Conservation (phyloP, 2,329 filamentous ascomycete species). For the Ustulina deusta region DNA sequence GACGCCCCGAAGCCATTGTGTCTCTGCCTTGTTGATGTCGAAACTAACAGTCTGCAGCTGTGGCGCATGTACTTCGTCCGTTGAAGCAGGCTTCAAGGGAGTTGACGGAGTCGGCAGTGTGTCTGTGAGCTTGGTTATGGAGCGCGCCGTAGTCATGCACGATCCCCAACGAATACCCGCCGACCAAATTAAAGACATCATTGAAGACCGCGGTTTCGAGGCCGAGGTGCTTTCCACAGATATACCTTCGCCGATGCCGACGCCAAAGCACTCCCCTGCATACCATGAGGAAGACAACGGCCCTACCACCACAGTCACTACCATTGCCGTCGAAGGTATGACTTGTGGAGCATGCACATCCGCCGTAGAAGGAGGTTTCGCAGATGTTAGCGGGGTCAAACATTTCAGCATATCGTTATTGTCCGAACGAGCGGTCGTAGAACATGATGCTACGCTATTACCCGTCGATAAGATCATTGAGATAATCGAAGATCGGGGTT, state of each 20-base stretch:
- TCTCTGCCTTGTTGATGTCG: not conserved
- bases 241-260: conserved; percentile 67
- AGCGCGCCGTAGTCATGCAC: conserved; percentile 93
- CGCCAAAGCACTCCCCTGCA: conserved; percentile 53
- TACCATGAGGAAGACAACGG: conserved; percentile 54
- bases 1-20: conserved; percentile 20
- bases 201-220: conserved; percentile 93
- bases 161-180: conserved; percentile 79
- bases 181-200: conserved; percentile 83
- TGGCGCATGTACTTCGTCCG: conserved; percentile 93
- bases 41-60: conserved; percentile 70
- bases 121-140: conserved; percentile 93
- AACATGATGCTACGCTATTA: conserved; percentile 74
- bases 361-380: conserved; percentile 84
- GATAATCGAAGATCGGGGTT: conserved; percentile 78
- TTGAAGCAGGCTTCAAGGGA: conserved; percentile 89
- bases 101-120: conserved; percentile 86
- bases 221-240: conserved; percentile 89
- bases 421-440: conserved; percentile 85
- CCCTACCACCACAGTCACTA: conserved; percentile 71
- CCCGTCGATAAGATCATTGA: conserved; percentile 66
- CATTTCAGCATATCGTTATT: conserved; percentile 85
- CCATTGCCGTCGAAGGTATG: conserved; percentile 85
- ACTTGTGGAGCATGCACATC: conserved; percentile 92
- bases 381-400: conserved; percentile 77